A percentile compares a stretch with the other conserved stretches of the same genome.
Evolutionary conservation across 495 filamentous ascomycete species (phyloP).

Genomic region (Astrothelium macrocarpum): DNA sequence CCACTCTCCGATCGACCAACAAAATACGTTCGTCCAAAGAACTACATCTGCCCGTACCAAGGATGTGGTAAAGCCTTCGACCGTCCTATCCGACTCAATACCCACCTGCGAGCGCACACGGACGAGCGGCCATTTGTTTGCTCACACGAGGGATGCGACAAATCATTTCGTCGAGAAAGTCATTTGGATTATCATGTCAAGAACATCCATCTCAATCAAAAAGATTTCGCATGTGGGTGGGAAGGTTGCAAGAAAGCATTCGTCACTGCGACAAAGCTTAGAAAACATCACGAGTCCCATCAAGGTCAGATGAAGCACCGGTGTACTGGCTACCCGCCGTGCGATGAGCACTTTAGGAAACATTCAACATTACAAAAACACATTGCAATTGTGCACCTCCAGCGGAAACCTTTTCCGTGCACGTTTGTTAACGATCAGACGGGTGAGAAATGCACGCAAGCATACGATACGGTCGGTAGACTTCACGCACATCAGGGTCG

Average conservation of each 20-base stretch:
- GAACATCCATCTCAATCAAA: slow-evolving; percentile 63
- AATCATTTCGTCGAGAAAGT: slow-evolving; percentile 69
- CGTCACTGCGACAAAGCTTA: slow-evolving; percentile 60
- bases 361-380: slow-evolving; percentile 79
- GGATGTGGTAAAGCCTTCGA: slow-evolving; percentile 78
- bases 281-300: slow-evolving; percentile 36
- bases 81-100: slow-evolving; percentile 66
- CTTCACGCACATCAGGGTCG: slow-evolving; percentile 61
- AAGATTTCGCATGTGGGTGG: slow-evolving; percentile 59
- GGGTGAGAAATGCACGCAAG: slow-evolving; percentile 50
- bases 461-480: slow-evolving; percentile 59
- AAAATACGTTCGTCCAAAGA: slow-evolving; percentile 41
- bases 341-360: slow-evolving; percentile 74
- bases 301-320: slow-evolving; percentile 23
- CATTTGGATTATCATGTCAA: slow-evolving; percentile 79
- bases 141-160: slow-evolving; percentile 57
- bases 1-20: neutral
- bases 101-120: slow-evolving; percentile 70
- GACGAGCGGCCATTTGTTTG: slow-evolving; percentile 70
- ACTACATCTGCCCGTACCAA: slow-evolving; percentile 55
- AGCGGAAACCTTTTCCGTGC: slow-evolving; percentile 59
- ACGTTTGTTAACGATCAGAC: slow-evolving; percentile 45
- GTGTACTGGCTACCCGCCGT: slow-evolving; percentile 66
- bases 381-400: slow-evolving; percentile 61
- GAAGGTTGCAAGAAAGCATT: slow-evolving; percentile 72